Conservation (phyloP, 441 rosid species). For the Mallotus repandus region DNA sequence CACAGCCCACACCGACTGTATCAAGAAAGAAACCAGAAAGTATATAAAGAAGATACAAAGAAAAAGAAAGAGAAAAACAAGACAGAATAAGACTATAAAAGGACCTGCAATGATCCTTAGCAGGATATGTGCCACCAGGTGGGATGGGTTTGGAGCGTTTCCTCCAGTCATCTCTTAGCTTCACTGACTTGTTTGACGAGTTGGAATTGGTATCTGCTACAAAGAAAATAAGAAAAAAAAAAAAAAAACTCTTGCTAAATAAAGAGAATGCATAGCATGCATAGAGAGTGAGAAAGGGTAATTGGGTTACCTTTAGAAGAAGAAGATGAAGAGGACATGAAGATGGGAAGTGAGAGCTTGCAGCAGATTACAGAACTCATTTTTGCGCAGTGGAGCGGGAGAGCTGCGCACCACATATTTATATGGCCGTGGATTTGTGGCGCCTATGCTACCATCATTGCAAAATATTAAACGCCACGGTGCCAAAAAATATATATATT, state of each 20-base stretch:
- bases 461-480: not conserved
- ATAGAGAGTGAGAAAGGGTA: not conserved
- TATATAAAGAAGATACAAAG: not conserved
- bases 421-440: not conserved
- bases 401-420: conserved; percentile 5
- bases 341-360: conserved; percentile 35
- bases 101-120: conserved; percentile 95
- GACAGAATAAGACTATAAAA: not conserved
- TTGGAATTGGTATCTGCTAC: conserved; percentile 31
- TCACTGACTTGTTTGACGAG: conserved; percentile 42
- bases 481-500: too few relatives aligned
- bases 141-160: conserved; percentile 80
- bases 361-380: conserved; percentile 43
- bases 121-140: conserved; percentile 86
- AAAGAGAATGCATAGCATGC: not conserved
- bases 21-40: not conserved
- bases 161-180: conserved; percentile 84
- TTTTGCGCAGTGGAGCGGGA: conserved; percentile 14
- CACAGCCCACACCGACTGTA: conserved; percentile 85
- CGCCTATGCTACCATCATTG: not conserved
- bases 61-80: not conserved
- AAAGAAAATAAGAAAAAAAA: not conserved
- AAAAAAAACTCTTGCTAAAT: not conserved
- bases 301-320: conserved; percentile 41
- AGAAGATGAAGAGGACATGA: conserved; percentile 41